A percentile compares a stretch with the other conserved stretches of the same genome.
These are phyloP conservation scores for Chrysochromulina tobinii DNA, from an alignment of 78 protist species.

Conservation along the genomic window DNA sequence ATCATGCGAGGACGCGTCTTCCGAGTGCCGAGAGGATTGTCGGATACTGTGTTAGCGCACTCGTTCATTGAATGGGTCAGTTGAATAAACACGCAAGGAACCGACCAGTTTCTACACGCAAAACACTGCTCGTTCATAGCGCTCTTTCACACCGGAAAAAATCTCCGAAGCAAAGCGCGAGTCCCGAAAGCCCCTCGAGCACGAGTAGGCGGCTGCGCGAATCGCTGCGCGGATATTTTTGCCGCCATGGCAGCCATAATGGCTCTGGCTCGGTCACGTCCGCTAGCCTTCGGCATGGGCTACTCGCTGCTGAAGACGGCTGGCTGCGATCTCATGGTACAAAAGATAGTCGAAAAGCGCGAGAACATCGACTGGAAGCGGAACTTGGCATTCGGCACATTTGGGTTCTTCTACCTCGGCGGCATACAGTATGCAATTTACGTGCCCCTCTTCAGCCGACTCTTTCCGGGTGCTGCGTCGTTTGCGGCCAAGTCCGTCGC, in stretches of 20 bases:
- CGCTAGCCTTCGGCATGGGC: background rate
- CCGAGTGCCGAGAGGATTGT: too few species aligned
- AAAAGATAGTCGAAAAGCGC: background rate
- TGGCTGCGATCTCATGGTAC: background rate
- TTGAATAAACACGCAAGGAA: too few species aligned
- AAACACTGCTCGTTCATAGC: too few species aligned
- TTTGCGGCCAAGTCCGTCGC: conserved; percentile 23
- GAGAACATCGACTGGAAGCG: conserved; percentile 34
- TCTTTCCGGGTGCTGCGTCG: conserved; percentile 35
- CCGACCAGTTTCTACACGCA: too few species aligned
- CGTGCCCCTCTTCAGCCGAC: conserved; percentile 29
- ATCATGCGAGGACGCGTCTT: too few species aligned
- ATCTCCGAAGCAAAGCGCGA: too few species aligned
- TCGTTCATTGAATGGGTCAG: too few species aligned
- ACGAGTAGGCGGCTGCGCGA: too few species aligned
- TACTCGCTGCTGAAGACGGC: background rate
- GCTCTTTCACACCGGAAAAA: too few species aligned
- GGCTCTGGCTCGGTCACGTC: background rate
- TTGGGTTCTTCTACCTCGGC: conserved; percentile 34
- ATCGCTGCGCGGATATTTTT: too few species aligned
- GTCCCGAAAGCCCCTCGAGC: too few species aligned
- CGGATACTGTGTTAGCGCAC: too few species aligned
- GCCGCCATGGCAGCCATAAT: background rate
- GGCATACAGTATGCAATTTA: conserved; percentile 39
- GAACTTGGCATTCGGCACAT: conserved; percentile 1